Evolutionary conservation across 129 eudicot genomes (phyloP).

Genomic region (Daucus carota): DNA sequence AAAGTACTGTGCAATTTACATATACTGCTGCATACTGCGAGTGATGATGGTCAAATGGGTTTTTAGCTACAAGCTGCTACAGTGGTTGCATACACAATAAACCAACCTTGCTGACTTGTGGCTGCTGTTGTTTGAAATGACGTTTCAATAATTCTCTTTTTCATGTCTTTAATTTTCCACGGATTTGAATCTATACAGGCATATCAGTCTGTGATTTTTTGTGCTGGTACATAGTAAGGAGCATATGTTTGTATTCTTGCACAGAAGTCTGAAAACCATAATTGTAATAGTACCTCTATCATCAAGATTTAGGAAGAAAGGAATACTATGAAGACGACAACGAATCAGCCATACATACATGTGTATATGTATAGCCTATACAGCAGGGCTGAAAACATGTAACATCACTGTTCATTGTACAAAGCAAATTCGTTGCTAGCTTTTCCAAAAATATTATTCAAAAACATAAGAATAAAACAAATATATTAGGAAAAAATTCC

Average conservation of each 20-base stretch:
- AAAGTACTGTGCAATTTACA: neutral
- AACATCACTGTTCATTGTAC: too few species aligned
- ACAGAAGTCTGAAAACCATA: neutral
- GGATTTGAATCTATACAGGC: neutral
- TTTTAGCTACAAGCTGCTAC: neutral
- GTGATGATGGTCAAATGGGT: conserved; percentile 3
- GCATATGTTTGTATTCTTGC: neutral
- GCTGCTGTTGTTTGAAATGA: conserved; percentile 7
- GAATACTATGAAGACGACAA: neutral
- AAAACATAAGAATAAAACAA: too few species aligned
- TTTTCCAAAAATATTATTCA: too few species aligned
- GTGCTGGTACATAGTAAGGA: neutral
- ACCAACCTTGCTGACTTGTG: conserved; percentile 4
- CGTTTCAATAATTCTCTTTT: conserved; percentile 3
- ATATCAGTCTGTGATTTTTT: conserved; percentile 3
- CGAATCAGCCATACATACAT: neutral
- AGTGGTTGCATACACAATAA: neutral
- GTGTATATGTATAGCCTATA: too few species aligned
- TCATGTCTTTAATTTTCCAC: neutral
- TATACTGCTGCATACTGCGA: neutral
- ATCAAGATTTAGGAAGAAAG: neutral
- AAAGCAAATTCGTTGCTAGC: too few species aligned
- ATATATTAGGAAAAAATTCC: too few species aligned
- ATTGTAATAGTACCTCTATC: neutral
- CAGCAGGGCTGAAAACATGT: too few species aligned